Base-by-base conservation (phyloP, 768 basidiomycete genomes). In the Tricholoma terreum region DNA sequence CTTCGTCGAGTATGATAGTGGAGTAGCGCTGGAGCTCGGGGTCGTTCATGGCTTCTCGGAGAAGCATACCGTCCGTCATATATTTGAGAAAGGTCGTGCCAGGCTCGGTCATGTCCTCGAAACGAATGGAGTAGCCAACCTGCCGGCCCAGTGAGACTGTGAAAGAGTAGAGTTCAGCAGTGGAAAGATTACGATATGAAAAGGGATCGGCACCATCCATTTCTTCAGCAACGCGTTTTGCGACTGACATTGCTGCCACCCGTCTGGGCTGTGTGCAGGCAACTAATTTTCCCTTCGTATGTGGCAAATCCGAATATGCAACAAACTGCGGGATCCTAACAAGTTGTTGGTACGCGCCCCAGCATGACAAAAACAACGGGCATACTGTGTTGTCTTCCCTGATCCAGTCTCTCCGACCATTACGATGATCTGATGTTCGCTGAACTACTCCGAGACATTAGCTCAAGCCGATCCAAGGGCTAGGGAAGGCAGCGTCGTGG, bases 11-110 rank as follows among this genome's bases (percentile, higher is more conserved):
- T 65, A 99, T 98, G 73, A 99, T 94, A 19, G 96, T 98, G 17
- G 93, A 96, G 71, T 99, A 99, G 3, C 94, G 85, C 24, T 81
- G 78, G 36, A 98, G 83, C 17, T 84, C 81, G 8, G 92, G 90
- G 72, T 98, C 96, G 73, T 95, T 92, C 95, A 98, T 99, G 4
- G 94, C 94, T 76, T 97, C 94, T 17, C 94, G 87, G n/a, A 96
- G 84, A 55, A 93, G 86, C 94, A 98, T 97, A 83, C 96, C 97
- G 65, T 99, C 97, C 14, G 97, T 99, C 95, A 98, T 97, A 77
- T 99, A 98, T 71, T 97, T 98, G 61, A 99, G 80, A 74, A 99
- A 97, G 0, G 97, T 98, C 31, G 88, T 90, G 0, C 91, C 89
- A 0, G 84, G 77, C 63, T 92, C 83, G 42, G 96, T 90, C 91